Evolutionary conservation across 208 protist species (phyloP).

Genomic region (Crithidia fasciculata): DNA sequence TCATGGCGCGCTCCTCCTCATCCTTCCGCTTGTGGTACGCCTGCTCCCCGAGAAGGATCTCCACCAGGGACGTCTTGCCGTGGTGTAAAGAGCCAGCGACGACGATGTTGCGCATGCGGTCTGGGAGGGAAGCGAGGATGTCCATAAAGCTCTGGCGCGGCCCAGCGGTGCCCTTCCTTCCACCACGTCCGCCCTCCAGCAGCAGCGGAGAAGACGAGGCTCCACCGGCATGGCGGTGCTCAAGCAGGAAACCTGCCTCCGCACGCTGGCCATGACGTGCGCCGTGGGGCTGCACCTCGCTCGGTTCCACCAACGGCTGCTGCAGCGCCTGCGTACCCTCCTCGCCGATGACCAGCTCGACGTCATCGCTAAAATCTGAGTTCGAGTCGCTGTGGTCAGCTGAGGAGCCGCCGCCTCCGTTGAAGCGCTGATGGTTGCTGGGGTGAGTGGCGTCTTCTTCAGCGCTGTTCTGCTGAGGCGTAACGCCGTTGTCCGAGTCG

Average conservation of each 20-base stretch:
- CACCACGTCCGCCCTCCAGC: conserved; percentile 7
- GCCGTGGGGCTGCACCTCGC: conserved; percentile 28
- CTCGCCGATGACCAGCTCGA: conserved; percentile 86
- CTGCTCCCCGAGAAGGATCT: conserved; percentile 61
- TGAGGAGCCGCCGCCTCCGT: background rate
- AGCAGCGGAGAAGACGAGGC: conserved; percentile 34
- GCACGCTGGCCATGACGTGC: conserved; percentile 5
- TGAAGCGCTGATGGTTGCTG: background rate
- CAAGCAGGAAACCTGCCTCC: conserved; percentile 44
- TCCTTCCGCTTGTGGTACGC: conserved; percentile 61
- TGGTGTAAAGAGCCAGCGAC: conserved; percentile 96
- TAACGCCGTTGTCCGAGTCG: conserved; percentile 30
- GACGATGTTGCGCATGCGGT: conserved; percentile 94
- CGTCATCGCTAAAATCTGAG: conserved; percentile 82
- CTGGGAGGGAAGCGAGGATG: conserved; percentile 54
- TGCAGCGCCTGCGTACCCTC: conserved; percentile 60
- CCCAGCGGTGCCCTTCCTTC: too few relatives aligned
- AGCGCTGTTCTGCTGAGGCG: conserved; percentile 8
- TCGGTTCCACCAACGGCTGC: conserved; percentile 66
- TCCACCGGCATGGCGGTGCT: conserved; percentile 31
- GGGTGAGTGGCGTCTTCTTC: conserved; percentile 14
- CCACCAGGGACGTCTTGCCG: conserved; percentile 97
- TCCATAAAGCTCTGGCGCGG: conserved; percentile 46
- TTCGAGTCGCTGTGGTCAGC: conserved; percentile 13
- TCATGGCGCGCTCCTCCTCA: conserved; percentile 67